A percentile compares a stretch with the other conserved stretches of the same genome.
Conservation (phyloP, 176 grass and related monocot species). For the Poa annua region DNA sequence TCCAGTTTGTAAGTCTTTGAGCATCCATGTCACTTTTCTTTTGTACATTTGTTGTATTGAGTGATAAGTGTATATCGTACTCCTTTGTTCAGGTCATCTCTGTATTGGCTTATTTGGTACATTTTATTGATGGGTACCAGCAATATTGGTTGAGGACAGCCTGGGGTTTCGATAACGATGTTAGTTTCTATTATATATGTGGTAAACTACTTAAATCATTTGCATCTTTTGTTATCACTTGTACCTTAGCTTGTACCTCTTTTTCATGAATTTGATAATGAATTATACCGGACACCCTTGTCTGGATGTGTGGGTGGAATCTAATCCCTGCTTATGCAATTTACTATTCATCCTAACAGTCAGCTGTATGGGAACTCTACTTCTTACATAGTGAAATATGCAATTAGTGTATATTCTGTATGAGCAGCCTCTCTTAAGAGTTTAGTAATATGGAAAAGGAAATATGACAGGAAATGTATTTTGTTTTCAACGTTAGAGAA, state of each 20-base stretch:
- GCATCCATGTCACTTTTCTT: background rate
- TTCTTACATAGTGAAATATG: conserved; percentile 19
- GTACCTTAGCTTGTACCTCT: conserved; percentile 23
- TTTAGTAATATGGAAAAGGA: background rate
- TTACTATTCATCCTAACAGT: conserved; percentile 10
- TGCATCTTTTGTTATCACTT: conserved; percentile 30
- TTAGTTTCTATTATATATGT: conserved; percentile 99
- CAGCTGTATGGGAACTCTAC: background rate
- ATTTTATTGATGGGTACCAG: conserved; percentile 88
- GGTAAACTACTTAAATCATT: conserved; percentile 64
- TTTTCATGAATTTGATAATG: conserved; percentile 12
- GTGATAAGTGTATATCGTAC: conserved; percentile 39
- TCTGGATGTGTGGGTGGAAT: conserved; percentile 6
- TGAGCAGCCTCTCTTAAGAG: background rate
- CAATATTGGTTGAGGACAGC: conserved; percentile 87
- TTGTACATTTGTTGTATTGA: conserved; percentile 35
- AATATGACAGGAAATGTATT: conserved; percentile 15
- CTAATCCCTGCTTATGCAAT: background rate
- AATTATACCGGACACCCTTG: background rate
- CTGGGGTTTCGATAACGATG: conserved; percentile 91
- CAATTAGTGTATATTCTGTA: background rate
- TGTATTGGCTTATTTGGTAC: conserved; percentile 83
- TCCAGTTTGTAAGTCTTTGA: conserved; percentile 78
- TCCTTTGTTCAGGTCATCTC: conserved; percentile 76
- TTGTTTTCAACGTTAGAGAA: background rate